Conservation (phyloP, 2,329 filamentous ascomycete genomes). For the Sordariomycetes sp. region DNA sequence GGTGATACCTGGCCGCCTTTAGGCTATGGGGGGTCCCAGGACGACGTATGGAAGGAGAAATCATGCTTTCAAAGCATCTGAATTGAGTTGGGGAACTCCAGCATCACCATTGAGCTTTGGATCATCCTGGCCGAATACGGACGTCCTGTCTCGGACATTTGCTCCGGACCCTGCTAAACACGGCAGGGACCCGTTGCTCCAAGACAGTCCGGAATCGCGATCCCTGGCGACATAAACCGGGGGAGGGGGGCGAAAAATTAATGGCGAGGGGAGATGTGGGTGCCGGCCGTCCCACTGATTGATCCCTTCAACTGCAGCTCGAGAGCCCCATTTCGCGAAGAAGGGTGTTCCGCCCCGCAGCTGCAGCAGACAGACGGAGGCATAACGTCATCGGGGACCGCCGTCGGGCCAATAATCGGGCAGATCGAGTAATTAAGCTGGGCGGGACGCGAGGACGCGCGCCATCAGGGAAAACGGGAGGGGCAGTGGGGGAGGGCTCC, state of each 20-base stretch:
- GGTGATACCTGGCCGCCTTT: no score
- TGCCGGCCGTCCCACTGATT: neutral
- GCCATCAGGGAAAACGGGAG: neutral
- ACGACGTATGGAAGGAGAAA: no score
- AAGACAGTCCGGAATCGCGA: neutral
- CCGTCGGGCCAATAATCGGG: constrained; percentile 22
- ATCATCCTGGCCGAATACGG: neutral
- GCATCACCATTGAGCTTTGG: no score
- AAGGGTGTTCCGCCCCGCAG: neutral
- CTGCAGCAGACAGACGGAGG: neutral
- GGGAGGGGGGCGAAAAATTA: neutral
- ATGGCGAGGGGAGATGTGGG: neutral
- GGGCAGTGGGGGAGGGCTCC: neutral
- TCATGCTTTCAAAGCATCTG: no score
- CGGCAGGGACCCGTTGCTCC: neutral
- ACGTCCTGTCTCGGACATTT: neutral
- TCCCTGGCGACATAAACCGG: neutral
- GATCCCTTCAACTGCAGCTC: neutral
- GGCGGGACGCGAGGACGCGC: neutral
- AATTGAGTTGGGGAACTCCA: no score
- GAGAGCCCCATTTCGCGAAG: neutral
- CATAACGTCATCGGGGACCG: neutral
- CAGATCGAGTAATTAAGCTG: constrained; percentile 16
- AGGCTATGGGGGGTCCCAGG: no score
- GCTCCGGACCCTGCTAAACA: neutral